Base-by-base conservation (phyloP, 257 asterid genomes). In the Salvia rosmarinus region DNA sequence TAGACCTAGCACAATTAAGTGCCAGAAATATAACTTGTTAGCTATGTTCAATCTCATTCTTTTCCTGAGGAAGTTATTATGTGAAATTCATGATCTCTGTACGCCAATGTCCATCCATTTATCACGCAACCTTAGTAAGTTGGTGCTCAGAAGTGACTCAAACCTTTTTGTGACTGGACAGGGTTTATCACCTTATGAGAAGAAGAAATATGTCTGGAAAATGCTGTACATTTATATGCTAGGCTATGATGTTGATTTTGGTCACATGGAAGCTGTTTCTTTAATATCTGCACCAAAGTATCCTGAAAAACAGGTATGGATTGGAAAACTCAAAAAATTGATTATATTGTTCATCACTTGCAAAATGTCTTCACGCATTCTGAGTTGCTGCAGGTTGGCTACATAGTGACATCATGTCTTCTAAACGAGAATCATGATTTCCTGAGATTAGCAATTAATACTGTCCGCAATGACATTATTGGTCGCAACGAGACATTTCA, bases 181-280 rank as follows among this genome's bases (percentile, higher is more conserved):
- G 99, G 96, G 91, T 61, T 79, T 87, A 78, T 77, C 99, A 73
- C 97, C 87, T 64, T 88, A 92, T 69, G 99, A 92, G 85, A 95
- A 95, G 92, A 95, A 95, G 86, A 95, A 95, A 72, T 95, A 95
- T 72, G 98, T 95, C 65, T 95, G 99, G 99, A 95, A 95, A 78
- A 92, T 95, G 97, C 98, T 95, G 72, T 95, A 95, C 86, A 92
- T 95, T 75, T 89, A 81, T 56, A 95, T 95, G 98, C 96, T 95
- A 54, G 99, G 99, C 42, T 95, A 95, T 81, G 99, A 95, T 70
- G 99, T 95, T 82, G 96, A 95, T 81, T 95, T 95, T 84, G 99
- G 99, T 74, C 99, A 95, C 82, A 95, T 95, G 99, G 99, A 95
- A 82, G 98, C 99, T 56, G 98, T 95, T 78, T 92, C 98, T 68